These are phyloP conservation scores for Penicillium italicum DNA, from an alignment of 2,329 filamentous ascomycete species.

Conservation along the genomic window DNA sequence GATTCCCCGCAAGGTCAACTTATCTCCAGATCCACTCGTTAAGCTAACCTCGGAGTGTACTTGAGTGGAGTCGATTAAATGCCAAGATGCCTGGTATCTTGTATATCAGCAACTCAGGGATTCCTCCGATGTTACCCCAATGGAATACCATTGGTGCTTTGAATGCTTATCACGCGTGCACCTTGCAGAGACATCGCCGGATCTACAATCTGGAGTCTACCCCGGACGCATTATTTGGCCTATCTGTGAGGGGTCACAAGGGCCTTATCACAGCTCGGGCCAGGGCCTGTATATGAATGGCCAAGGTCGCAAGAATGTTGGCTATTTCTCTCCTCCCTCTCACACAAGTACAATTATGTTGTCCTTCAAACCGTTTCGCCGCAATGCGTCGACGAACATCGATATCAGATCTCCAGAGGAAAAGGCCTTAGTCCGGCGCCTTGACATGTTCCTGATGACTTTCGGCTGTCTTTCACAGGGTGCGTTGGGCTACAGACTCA, in stretches of 20 bases:
- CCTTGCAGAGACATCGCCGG: not conserved
- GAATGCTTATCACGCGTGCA: constrained; percentile 1
- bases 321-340: not conserved
- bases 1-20: not conserved
- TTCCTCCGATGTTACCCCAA: constrained; percentile 2
- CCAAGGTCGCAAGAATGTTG: not conserved
- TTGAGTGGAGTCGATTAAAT: not conserved
- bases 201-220: constrained; percentile 4
- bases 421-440: constrained; percentile 35
- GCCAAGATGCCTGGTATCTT: not conserved
- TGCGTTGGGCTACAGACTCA: constrained; percentile 5
- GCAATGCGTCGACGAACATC: constrained; percentile 3
- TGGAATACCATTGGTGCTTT: constrained; percentile 8
- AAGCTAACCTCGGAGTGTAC: not conserved
- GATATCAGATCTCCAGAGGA: constrained; percentile 30
- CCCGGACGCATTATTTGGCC: not conserved
- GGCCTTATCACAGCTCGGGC: not conserved
- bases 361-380: constrained; percentile 12
- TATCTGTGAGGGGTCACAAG: constrained; percentile 13
- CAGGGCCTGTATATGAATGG: not conserved
- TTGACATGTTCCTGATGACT: constrained; percentile 40
- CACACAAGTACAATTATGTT: constrained; percentile 8
- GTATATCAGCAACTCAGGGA: not conserved
- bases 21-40: not conserved
- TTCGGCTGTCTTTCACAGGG: constrained; percentile 43